phyloP scores from a whole-genome alignment of 129 eudicot genomes.

The Artemisia annua region DNA sequence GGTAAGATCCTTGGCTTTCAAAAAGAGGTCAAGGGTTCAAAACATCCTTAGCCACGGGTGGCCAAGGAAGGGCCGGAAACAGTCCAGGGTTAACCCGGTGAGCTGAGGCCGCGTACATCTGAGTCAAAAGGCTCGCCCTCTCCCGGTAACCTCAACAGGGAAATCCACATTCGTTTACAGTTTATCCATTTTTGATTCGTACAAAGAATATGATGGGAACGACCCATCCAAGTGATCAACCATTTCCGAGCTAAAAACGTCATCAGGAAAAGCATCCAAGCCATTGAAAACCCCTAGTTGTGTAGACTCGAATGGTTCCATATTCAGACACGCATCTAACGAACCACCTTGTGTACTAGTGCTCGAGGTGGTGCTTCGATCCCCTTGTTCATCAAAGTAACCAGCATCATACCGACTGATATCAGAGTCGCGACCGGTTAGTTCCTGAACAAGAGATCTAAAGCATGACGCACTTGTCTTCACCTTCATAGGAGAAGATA shows the following conservation, averaged over 20 bases:
- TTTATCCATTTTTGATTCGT: neutral
- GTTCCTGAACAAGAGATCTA: slow-evolving; percentile 66
- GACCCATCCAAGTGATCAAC: slow-evolving; percentile 40
- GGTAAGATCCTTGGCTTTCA: too few species aligned
- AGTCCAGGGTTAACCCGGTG: too few species aligned
- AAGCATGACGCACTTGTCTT: slow-evolving; percentile 59
- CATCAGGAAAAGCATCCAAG: slow-evolving; percentile 40
- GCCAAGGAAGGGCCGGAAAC: too few species aligned
- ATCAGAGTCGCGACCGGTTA: slow-evolving; percentile 76
- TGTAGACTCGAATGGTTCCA: slow-evolving; percentile 5
- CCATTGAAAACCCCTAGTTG: slow-evolving; percentile 12
- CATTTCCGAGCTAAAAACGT: slow-evolving; percentile 18
- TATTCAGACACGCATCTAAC: too few species aligned
- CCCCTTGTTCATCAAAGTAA: neutral
- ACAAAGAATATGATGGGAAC: slow-evolving; percentile 32
- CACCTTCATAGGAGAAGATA: slow-evolving; percentile 75
- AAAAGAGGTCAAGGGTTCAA: too few species aligned
- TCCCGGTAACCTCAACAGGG: too few species aligned
- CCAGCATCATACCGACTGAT: slow-evolving; percentile 36
- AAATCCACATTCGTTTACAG: too few species aligned
- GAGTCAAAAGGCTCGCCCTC: too few species aligned
- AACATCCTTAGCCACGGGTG: too few species aligned
- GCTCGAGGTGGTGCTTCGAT: slow-evolving; percentile 5
- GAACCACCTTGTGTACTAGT: slow-evolving; percentile 13
- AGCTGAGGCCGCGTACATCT: too few species aligned